Evolutionary conservation across 2,329 filamentous ascomycete genomes (phyloP).

Genomic region (Ophiocordyceps camponoti-floridani): DNA sequence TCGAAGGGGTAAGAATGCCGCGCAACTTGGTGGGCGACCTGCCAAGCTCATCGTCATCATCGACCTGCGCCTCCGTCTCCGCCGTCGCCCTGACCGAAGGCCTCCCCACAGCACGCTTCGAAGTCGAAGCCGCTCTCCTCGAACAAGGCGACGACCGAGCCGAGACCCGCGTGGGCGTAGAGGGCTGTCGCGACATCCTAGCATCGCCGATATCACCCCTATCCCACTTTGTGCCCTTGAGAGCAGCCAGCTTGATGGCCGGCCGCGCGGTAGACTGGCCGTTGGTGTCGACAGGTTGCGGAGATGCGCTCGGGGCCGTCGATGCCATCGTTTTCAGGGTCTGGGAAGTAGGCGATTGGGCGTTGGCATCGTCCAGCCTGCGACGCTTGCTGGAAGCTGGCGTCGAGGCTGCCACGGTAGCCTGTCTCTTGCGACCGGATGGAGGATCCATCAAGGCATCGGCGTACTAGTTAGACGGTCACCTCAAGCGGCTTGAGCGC

Average conservation of each 20-base stretch:
- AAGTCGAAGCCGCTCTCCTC: background rate
- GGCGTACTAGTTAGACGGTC: too few species aligned
- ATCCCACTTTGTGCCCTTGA: conserved; percentile 21
- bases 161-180: conserved; percentile 4
- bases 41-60: background rate
- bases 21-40: background rate
- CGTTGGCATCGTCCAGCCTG: conserved; percentile 11
- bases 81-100: background rate
- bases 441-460: too few species aligned
- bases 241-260: conserved; percentile 17
- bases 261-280: conserved; percentile 3
- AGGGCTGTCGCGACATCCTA: conserved; percentile 3
- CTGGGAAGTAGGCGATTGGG: conserved; percentile 4
- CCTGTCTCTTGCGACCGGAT: conserved; percentile 6
- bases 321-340: background rate
- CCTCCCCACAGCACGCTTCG: background rate
- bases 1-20: conserved; percentile 37
- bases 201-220: conserved; percentile 7
- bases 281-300: too few species aligned
- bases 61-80: background rate
- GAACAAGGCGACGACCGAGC: background rate
- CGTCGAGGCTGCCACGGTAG: conserved; percentile 7
- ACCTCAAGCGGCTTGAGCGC: too few species aligned
- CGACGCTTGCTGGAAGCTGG: conserved; percentile 13
- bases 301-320: background rate